phyloP scores from a whole-genome alignment of 2,329 filamentous ascomycete genomes.

The Cladophialophora bantiana region DNA sequence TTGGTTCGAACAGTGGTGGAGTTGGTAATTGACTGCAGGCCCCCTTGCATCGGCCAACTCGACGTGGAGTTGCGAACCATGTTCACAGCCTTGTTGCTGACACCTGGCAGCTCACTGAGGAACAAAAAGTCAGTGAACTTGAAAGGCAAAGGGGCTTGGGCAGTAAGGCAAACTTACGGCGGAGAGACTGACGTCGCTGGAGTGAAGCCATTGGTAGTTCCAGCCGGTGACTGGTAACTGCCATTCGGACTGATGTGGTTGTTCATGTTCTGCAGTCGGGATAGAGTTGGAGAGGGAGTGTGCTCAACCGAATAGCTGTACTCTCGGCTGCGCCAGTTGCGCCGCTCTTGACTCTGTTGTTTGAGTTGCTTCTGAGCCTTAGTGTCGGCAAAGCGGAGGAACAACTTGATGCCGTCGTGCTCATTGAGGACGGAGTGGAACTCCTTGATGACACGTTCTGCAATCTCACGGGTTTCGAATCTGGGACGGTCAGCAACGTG shows the following conservation, averaged over 20 bases:
- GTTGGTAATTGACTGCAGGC: constrained; percentile 49
- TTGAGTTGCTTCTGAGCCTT: constrained; percentile 96
- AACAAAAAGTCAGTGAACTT: constrained; percentile 42
- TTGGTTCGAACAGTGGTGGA: constrained; percentile 43
- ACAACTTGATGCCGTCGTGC: constrained; percentile 80
- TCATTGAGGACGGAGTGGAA: constrained; percentile 82
- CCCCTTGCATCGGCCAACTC: constrained; percentile 48
- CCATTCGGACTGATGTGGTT: constrained; percentile 52
- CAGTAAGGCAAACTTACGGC: constrained; percentile 48
- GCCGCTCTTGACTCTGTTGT: constrained; percentile 91
- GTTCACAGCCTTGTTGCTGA: constrained; percentile 47
- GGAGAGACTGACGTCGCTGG: constrained; percentile 58
- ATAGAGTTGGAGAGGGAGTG: constrained; percentile 54
- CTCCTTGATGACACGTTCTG: constrained; percentile 84
- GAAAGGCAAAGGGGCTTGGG: background rate
- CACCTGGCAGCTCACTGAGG: constrained; percentile 47
- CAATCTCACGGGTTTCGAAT: constrained; percentile 87
- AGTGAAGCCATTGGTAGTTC: constrained; percentile 53
- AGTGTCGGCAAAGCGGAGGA: constrained; percentile 96
- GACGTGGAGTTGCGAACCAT: constrained; percentile 42
- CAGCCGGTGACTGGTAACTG: constrained; percentile 53
- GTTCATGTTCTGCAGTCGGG: constrained; percentile 50
- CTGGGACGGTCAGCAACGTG: constrained; percentile 56
- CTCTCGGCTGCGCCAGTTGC: constrained; percentile 94
- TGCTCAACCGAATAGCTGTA: constrained; percentile 71